A percentile compares a stretch with the other conserved stretches of the same genome.
Conservation (phyloP, 331 rosid genomes). For the Acacia concinna region DNA sequence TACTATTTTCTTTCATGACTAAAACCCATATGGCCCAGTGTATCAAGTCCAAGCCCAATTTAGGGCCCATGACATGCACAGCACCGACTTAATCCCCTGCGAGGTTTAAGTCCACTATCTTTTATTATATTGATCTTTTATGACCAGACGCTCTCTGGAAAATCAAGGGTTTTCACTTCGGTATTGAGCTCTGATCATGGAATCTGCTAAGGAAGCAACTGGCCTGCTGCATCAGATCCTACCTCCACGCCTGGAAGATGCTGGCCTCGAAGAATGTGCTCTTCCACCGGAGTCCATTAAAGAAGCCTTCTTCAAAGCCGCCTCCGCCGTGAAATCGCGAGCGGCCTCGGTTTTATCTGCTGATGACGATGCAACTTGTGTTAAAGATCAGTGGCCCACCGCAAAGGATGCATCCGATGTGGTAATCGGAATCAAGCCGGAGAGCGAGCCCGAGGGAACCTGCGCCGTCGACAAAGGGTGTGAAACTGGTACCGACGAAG, state of each 20-base stretch:
- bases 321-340: constrained; percentile 61
- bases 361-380: constrained; percentile 42
- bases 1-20: neutral
- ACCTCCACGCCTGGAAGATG: constrained; percentile 87
- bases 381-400: constrained; percentile 47
- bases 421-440: constrained; percentile 38
- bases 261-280: constrained; percentile 86
- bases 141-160: neutral
- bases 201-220: constrained; percentile 37
- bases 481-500: constrained; percentile 36
- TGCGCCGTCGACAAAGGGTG: constrained; percentile 46
- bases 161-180: neutral
- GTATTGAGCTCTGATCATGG: constrained; percentile 35
- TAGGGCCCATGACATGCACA: neutral
- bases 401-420: constrained; percentile 35
- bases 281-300: constrained; percentile 73
- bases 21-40: neutral
- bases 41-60: neutral
- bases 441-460: constrained; percentile 34
- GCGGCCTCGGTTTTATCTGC: constrained; percentile 47
- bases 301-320: constrained; percentile 79
- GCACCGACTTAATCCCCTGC: neutral
- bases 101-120: neutral
- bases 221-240: constrained; percentile 49
- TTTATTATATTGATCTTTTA: neutral